Percentiles rank a stretch among this genome's conserved stretches.
Conservation (phyloP, 805 yeast species). For the Yarrowia sp. region DNA sequence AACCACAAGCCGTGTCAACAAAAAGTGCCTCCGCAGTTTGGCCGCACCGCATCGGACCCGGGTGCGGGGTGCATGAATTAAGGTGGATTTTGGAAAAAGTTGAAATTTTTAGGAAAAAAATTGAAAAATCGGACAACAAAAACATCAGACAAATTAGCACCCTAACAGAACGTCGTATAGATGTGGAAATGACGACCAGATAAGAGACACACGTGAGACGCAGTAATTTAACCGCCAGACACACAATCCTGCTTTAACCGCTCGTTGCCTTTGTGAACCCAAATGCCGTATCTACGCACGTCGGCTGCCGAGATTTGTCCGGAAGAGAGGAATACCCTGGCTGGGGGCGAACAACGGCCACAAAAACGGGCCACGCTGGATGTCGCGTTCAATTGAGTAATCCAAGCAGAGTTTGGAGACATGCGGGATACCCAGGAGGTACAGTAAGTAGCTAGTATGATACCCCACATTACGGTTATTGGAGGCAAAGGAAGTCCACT, state of each 20-base stretch:
- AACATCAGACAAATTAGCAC: too few relatives aligned
- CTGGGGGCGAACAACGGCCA: not conserved
- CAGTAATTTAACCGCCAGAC: too few relatives aligned
- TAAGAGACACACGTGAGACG: too few relatives aligned
- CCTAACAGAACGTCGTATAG: too few relatives aligned
- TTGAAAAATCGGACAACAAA: too few relatives aligned
- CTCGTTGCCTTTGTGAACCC: not conserved
- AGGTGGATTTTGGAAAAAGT: not conserved
- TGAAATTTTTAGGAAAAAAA: not conserved
- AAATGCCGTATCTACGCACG: not conserved
- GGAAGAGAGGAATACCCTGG: not conserved
- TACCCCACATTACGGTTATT: not conserved
- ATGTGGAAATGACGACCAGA: too few relatives aligned
- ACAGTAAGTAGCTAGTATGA: too few relatives aligned
- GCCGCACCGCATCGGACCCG: constrained; percentile 33
- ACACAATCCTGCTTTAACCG: too few relatives aligned
- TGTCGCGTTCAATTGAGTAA: constrained; percentile 9
- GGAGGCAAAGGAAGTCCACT: too few relatives aligned
- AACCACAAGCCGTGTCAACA: constrained; percentile 25
- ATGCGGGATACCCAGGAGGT: too few relatives aligned
- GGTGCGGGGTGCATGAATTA: constrained; percentile 31
- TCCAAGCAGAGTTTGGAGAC: not conserved
- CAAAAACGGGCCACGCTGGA: not conserved
- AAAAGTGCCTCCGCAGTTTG: constrained; percentile 4
- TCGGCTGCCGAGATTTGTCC: constrained; percentile 14